phyloP scores from a whole-genome alignment of 306 rosid genomes.

The Fragaria nilgerrensis region DNA sequence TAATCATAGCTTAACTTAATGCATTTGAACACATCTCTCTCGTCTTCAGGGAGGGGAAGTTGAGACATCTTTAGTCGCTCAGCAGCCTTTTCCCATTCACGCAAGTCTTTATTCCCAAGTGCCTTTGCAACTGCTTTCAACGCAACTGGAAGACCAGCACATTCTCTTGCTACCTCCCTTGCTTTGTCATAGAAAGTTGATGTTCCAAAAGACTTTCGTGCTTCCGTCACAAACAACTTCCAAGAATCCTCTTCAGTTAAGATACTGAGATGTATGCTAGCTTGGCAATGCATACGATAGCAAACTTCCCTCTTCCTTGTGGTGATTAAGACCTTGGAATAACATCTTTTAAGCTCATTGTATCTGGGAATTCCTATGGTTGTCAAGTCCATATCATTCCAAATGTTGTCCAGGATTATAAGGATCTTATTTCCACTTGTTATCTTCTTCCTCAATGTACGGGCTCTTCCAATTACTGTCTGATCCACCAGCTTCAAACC shows the following conservation, averaged over 20 bases:
- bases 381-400: neutral
- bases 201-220: accelerated
- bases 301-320: neutral
- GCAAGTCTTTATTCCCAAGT: neutral
- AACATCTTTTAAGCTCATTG: neutral
- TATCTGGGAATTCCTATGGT: neutral
- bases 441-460: too few species aligned
- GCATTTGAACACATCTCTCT: neutral
- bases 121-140: neutral
- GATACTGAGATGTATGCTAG: neutral
- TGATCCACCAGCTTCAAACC: neutral
- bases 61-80: accelerated
- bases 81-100: neutral
- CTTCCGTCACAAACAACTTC: neutral
- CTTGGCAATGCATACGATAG: neutral
- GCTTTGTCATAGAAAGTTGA: neutral
- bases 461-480: too few species aligned
- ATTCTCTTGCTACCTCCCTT: neutral
- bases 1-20: neutral
- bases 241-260: neutral
- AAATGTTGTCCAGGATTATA: neutral
- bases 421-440: neutral
- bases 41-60: neutral
- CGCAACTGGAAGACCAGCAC: neutral
- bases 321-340: neutral